phyloP scores from a whole-genome alignment of 208 protist species.

The Wallacemonas rigidus region DNA sequence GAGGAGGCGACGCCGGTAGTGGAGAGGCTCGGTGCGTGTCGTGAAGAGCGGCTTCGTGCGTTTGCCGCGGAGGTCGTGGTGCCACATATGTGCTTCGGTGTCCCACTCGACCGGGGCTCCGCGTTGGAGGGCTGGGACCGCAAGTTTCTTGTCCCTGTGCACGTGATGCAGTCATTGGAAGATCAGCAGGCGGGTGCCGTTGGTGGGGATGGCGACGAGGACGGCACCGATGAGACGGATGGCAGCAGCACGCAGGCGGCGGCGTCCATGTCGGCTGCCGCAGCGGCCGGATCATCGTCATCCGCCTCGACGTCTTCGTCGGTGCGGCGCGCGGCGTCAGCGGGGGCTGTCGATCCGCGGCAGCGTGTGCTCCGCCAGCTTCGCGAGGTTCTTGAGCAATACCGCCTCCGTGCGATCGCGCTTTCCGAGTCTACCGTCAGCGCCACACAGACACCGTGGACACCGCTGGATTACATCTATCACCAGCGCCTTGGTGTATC shows the following conservation, averaged over 20 bases:
- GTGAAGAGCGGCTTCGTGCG: conserved; percentile 41
- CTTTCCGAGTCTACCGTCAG: not conserved
- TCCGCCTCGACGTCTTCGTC: conserved; percentile 1
- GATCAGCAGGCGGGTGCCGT: conserved; percentile 22
- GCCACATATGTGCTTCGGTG: conserved; percentile 70
- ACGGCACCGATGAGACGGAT: conserved; percentile 16
- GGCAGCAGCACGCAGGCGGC: not conserved
- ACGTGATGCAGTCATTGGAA: conserved; percentile 22
- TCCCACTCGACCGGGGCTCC: conserved; percentile 43
- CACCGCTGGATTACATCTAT: conserved; percentile 7
- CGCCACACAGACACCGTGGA: not conserved
- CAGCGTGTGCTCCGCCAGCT: conserved; percentile 11
- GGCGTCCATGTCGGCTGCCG: conserved; percentile 22
- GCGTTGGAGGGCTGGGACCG: conserved; percentile 55
- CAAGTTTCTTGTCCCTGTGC: conserved; percentile 43
- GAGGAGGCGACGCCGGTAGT: conserved; percentile 50
- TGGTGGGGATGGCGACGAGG: conserved; percentile 14
- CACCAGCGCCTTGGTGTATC: not conserved
- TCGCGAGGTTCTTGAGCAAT: conserved; percentile 10
- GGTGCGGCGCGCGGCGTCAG: not conserved
- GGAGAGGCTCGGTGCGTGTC: conserved; percentile 41
- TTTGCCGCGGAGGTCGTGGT: conserved; percentile 74
- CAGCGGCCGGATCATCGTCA: not conserved
- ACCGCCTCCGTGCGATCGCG: not conserved
- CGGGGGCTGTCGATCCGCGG: conserved; percentile 1